phyloP scores from a whole-genome alignment of 2,329 filamentous ascomycete genomes.

The Fusarium sarcochroum region DNA sequence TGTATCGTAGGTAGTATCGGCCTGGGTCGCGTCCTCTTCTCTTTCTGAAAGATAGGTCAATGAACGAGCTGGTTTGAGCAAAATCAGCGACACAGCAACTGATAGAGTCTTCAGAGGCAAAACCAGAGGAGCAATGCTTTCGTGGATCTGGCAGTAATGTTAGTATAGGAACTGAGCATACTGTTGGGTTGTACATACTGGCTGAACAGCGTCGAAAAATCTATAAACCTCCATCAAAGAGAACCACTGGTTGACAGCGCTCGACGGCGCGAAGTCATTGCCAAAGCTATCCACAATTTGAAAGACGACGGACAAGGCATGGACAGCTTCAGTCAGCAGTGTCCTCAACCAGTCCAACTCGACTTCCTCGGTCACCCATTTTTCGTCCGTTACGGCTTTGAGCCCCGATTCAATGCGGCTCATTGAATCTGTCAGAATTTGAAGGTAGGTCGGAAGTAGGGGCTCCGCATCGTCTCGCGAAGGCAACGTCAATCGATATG shows the following conservation, averaged over 20 bases:
- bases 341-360: constrained; percentile 73
- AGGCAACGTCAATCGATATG: constrained; percentile 51
- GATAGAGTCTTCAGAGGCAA: constrained; percentile 78
- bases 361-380: constrained; percentile 65
- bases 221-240: constrained; percentile 75
- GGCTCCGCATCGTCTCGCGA: constrained; percentile 58
- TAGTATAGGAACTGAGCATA: constrained; percentile 20
- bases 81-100: constrained; percentile 77
- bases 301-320: constrained; percentile 81
- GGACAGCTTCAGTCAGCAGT: constrained; percentile 77
- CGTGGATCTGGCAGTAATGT: constrained; percentile 52
- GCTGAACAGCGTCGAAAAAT: constrained; percentile 77
- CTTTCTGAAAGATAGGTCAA: constrained; percentile 59
- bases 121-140: constrained; percentile 65
- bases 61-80: constrained; percentile 76
- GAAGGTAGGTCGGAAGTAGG: constrained; percentile 64
- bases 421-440: constrained; percentile 64
- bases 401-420: constrained; percentile 64
- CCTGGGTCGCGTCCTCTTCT: constrained; percentile 55
- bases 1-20: constrained; percentile 59
- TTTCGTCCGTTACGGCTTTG: constrained; percentile 65
- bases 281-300: constrained; percentile 75
- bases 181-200: constrained; percentile 46
- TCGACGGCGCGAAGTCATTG: constrained; percentile 68
- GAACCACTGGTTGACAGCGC: constrained; percentile 79